Evolutionary conservation across 116 monocot genomes (phyloP), one percentile per base, ranked within the genome.

Genomic region (Cymodocea nodosa): DNA sequence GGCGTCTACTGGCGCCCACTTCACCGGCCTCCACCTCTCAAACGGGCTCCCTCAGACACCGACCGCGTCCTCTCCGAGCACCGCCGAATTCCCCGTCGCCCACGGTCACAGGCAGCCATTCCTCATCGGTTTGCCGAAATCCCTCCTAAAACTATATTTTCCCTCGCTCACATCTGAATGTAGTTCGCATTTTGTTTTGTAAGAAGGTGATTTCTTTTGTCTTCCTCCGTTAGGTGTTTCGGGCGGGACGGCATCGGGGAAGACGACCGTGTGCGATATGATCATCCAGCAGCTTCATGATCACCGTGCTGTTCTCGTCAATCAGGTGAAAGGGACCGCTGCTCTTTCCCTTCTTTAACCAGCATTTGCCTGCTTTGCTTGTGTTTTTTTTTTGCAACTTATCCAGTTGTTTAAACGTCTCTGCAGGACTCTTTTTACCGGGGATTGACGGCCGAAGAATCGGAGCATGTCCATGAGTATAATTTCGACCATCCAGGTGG

Each of bases 251-350:
- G 86, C 90, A 2, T 84, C 90, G 10, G 90, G 90, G 59, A 90
- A 90, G 77, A 90, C 90, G 40, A 90, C 90, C 20, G 90, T 90
- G 7, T 90, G 90, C 59, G 86, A 90, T 67, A 83, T 86, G 90
- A 90, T 90, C 73, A 86, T 90, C 57, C 86, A 90, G 75, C 84
- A 86, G 79, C 81, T 90, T 4, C 90, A 90, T 34, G 90, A 90
- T 56, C 90, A 90, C 40, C 90, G 86, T 50, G 84, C 86, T 22
- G 81, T 84, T 30, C 82, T 86, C 14, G 81, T 90, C 54, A 82
- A 81, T 74, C 90, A 90, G 83, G 90, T 86, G 16, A 71, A 52
- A 2, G 2, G 16, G 16, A 18, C 1, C 50, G 3, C n/a, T 50
- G 1, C 22, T 64, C 2, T 23, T 22, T 48, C 13, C 13, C 0